Evolutionary conservation across 371 early-diverging fungal genomes (phyloP), one percentile per base, ranked within the genome.

Genomic region (Mucor plumbeus): DNA sequence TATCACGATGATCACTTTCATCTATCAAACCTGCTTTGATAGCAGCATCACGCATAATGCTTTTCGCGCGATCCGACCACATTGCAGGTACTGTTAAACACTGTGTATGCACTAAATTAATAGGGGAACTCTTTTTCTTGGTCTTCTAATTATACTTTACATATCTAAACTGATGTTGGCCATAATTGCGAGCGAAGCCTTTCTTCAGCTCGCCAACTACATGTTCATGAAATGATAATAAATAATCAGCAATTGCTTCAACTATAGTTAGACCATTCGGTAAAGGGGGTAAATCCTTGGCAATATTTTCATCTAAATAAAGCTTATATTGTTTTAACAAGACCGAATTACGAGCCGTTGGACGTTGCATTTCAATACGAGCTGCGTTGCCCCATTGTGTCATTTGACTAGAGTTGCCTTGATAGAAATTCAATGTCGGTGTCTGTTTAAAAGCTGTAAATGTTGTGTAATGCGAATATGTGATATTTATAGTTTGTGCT

Each of bases 81-180:
- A 81, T 82, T 38, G 84, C 84, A 40, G 84, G 84, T 8, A 86
- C 83, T 3, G 86, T 86, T 44, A 86, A 69, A 70, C 82, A 84
- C 69, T 82, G 3, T 26, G 26, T 3, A 26, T 26, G 26, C 3
- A 26, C 3, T 26, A 26, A 3, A 26, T 26, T 26, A 26, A 26
- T 26, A 26, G 3, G 26, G 26, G 3, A 26, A 3, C 26, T 26
- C 3, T 26, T 26, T 26, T 26, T 26, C 3, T 26, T n/a, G n/a
- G n/a, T n/a, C n/a, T n/a, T n/a, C n/a, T 26, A 26, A 26, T 26
- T 26, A 26, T 26, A 26, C 50, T 54, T 72, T 72, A 72, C 72
- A 64, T 78, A 78, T 54, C 79, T 75, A 62, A 72, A 80, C 38
- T 82, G 82, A n/a, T 75, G 72, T 43, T 84, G 80, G 11, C 74